phyloP scores from a whole-genome alignment of 768 basidiomycete species.

The Austroboletus eburneus region DNA sequence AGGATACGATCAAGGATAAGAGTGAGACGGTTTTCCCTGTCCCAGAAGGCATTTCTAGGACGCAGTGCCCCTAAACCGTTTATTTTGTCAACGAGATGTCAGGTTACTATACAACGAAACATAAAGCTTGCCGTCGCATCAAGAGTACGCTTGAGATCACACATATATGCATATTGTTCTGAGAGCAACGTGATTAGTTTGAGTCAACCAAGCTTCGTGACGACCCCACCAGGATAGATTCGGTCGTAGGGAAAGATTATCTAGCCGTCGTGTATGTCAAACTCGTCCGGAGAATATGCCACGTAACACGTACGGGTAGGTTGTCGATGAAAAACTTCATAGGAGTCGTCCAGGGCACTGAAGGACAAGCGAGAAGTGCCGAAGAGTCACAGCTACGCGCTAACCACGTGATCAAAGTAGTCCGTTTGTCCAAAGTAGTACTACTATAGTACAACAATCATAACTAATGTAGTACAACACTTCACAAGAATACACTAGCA shows the following conservation, averaged over 20 bases:
- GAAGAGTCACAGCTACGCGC: too few species aligned
- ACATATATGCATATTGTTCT: slow-evolving; percentile 99
- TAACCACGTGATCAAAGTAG: slow-evolving; percentile 15
- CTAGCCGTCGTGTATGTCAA: slow-evolving; percentile 32
- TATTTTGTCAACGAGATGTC: background rate
- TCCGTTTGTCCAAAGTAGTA: too few species aligned
- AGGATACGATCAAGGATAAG: slow-evolving; percentile 92
- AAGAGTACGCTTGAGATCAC: slow-evolving; percentile 92
- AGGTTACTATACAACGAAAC: background rate
- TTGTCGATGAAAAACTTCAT: slow-evolving; percentile 88
- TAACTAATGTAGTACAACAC: too few species aligned
- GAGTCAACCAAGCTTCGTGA: background rate
- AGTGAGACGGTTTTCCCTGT: slow-evolving; percentile 98
- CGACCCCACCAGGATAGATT: slow-evolving; percentile 82
- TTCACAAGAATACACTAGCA: too few species aligned
- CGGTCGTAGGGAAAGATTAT: slow-evolving; percentile 92
- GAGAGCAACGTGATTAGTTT: slow-evolving; percentile 10
- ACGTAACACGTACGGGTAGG: slow-evolving; percentile 53
- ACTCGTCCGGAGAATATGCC: background rate
- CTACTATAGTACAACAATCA: too few species aligned
- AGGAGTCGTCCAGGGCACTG: background rate
- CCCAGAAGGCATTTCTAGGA: slow-evolving; percentile 99
- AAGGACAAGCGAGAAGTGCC: too few species aligned
- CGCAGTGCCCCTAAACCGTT: slow-evolving; percentile 82
- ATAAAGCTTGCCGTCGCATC: slow-evolving; percentile 73